Conservation (phyloP, 2,329 filamentous ascomycete genomes). For the Aureobasidium sp. region DNA sequence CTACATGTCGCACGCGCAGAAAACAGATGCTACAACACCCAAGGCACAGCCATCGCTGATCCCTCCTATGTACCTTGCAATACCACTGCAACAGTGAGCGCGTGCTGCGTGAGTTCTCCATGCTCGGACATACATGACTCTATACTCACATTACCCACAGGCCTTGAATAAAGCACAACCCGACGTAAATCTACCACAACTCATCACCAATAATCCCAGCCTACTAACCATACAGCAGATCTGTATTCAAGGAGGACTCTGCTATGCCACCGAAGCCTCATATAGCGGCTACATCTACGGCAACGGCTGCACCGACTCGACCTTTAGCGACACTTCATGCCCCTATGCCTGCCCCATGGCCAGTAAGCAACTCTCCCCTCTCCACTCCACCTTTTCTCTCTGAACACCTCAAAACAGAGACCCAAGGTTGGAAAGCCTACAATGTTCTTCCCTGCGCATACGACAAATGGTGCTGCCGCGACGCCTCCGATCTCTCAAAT, state of each 20-base stretch:
- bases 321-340: not conserved
- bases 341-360: not conserved
- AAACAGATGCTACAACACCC: not conserved
- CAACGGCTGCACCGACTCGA: slow-evolving; percentile 6
- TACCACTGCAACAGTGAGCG: not conserved
- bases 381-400: not conserved
- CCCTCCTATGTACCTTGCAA: not conserved
- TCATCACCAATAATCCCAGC: no score
- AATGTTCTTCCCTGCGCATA: slow-evolving; percentile 4
- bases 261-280: not conserved
- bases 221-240: not conserved
- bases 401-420: not conserved
- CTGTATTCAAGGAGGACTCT: slow-evolving; percentile 4
- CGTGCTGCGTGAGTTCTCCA: not conserved
- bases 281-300: slow-evolving; percentile 10
- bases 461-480: slow-evolving; percentile 2
- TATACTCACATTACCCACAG: not conserved
- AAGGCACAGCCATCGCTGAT: not conserved
- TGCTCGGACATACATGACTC: not conserved
- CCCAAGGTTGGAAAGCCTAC: not conserved
- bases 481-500: not conserved
- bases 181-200: not conserved
- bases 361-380: not conserved
- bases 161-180: not conserved
- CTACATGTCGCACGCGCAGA: not conserved